A percentile compares a stretch with the other conserved stretches of the same genome.
Evolutionary conservation across 768 basidiomycete species (phyloP).

Genomic region (Tulasnella sp.): DNA sequence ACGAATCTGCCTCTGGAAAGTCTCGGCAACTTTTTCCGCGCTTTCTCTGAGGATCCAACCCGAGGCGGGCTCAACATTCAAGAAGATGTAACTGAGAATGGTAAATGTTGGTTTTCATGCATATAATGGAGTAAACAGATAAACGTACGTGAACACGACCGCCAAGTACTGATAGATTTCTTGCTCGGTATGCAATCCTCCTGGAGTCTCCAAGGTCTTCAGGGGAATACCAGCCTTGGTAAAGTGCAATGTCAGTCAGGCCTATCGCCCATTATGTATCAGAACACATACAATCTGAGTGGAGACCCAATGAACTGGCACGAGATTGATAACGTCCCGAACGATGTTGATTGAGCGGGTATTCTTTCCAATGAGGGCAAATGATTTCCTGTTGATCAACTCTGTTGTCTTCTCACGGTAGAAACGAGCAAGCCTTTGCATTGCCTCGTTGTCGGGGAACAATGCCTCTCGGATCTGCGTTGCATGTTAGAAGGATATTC

Average conservation of each 20-base stretch:
- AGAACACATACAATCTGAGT: constrained; percentile 38
- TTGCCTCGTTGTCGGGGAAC: constrained; percentile 10
- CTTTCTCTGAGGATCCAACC: constrained; percentile 43
- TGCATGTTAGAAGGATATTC: background rate
- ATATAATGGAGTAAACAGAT: no score
- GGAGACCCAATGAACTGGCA: constrained; percentile 50
- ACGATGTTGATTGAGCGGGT: constrained; percentile 43
- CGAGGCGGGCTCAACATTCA: constrained; percentile 49
- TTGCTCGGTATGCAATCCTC: constrained; percentile 49
- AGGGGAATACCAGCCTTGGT: constrained; percentile 4
- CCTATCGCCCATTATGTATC: background rate
- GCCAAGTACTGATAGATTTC: constrained; percentile 51
- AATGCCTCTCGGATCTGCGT: constrained; percentile 17
- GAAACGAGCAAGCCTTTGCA: constrained; percentile 20
- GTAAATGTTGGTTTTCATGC: no score
- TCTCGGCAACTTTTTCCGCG: constrained; percentile 40
- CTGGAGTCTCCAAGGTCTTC: constrained; percentile 22
- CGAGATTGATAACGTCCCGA: constrained; percentile 48
- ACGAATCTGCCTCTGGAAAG: constrained; percentile 18
- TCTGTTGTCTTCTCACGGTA: constrained; percentile 20
- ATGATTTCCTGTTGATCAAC: constrained; percentile 25
- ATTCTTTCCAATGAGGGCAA: constrained; percentile 23
- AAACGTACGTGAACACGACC: constrained; percentile 55
- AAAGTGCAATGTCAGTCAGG: constrained; percentile 13
- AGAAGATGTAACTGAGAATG: constrained; percentile 53